phyloP scores from a whole-genome alignment of 345 rosid genomes.

The Litchi chinensis region DNA sequence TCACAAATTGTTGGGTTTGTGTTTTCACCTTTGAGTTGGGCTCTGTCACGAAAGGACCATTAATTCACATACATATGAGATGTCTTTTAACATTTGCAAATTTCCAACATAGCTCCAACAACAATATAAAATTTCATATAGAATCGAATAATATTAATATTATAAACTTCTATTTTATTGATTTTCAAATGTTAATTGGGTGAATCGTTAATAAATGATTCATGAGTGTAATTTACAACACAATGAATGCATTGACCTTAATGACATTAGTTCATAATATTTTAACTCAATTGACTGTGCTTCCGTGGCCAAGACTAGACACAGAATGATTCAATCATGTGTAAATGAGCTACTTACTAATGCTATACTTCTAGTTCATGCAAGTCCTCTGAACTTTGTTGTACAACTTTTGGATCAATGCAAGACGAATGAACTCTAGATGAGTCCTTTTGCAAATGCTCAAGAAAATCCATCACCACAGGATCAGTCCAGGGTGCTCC shows the following conservation, averaged over 20 bases:
- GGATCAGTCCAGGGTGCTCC: slow-evolving; percentile 94
- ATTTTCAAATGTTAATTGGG: not conserved
- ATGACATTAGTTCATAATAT: not conserved
- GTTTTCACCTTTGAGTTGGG: too few species aligned
- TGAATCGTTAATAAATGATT: not conserved
- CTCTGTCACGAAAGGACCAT: too few species aligned
- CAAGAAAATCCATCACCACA: slow-evolving; percentile 79
- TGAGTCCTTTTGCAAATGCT: slow-evolving; percentile 51
- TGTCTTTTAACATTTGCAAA: too few species aligned
- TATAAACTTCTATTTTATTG: too few species aligned
- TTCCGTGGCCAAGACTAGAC: not conserved
- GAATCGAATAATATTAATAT: not conserved
- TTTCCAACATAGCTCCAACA: not conserved
- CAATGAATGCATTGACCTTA: not conserved
- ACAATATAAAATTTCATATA: not conserved
- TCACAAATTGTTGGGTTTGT: too few species aligned
- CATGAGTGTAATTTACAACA: not conserved
- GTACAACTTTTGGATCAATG: slow-evolving; percentile 12
- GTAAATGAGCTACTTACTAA: not conserved
- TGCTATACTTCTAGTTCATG: slow-evolving; percentile 36
- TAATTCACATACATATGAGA: too few species aligned
- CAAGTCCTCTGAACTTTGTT: slow-evolving; percentile 25
- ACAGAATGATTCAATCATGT: not conserved
- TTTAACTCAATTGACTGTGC: not conserved
- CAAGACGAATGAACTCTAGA: slow-evolving; percentile 14